Conservation (phyloP, 176 grass and related monocot genomes). For the Eleusine indica region DNA sequence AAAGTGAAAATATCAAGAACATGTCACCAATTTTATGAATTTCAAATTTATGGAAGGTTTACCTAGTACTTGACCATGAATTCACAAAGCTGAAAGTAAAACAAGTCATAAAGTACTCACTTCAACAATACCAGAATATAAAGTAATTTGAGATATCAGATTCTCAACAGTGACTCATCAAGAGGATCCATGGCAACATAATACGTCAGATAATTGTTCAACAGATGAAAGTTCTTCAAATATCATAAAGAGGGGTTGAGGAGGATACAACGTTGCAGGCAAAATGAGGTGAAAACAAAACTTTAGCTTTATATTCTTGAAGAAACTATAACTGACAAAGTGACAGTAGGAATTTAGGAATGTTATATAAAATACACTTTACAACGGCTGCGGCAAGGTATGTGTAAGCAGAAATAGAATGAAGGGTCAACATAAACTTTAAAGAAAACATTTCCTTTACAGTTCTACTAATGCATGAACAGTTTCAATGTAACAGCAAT, state of each 20-base stretch:
- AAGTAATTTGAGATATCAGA: background rate
- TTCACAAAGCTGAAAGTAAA: slow-evolving; percentile 26
- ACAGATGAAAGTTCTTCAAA: background rate
- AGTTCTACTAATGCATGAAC: background rate
- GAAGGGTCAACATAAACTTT: background rate
- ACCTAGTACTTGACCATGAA: slow-evolving; percentile 4
- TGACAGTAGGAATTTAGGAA: background rate
- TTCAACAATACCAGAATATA: slow-evolving; percentile 14
- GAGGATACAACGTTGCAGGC: background rate
- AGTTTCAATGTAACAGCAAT: background rate
- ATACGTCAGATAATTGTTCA: background rate
- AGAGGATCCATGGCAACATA: background rate
- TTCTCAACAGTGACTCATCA: slow-evolving; percentile 8
- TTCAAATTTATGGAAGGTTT: slow-evolving; percentile 27
- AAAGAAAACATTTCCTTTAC: background rate
- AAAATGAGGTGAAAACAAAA: slow-evolving; percentile 5
- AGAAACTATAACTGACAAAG: background rate
- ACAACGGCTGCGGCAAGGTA: background rate
- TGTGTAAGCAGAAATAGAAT: background rate
- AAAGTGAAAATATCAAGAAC: slow-evolving; percentile 14
- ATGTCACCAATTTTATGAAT: slow-evolving; percentile 7
- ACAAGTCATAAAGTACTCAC: slow-evolving; percentile 17
- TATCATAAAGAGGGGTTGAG: background rate
- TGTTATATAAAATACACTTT: background rate
- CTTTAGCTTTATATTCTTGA: background rate